These are phyloP conservation scores for Macadamia tetraphylla DNA, from an alignment of 164 flowering plant genomes.

Conservation along the genomic window DNA sequence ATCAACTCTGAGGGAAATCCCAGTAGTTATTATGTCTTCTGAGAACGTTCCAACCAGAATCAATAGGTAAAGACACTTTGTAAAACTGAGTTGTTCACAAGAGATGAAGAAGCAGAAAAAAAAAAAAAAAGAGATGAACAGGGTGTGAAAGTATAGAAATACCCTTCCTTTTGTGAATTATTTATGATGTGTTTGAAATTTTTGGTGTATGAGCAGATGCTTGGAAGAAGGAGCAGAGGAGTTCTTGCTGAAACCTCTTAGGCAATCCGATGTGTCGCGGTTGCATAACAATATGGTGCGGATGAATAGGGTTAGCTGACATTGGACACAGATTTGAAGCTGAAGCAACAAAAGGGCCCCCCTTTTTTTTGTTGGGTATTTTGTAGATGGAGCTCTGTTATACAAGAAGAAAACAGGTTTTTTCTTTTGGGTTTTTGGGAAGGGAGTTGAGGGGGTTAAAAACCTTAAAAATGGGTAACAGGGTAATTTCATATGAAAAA, in stretches of 20 bases:
- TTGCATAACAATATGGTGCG: slow-evolving; percentile 29
- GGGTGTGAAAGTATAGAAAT: neutral
- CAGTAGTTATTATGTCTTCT: slow-evolving; percentile 82
- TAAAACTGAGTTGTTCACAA: no score
- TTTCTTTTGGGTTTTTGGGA: no score
- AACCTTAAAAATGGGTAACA: no score
- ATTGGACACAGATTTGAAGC: no score
- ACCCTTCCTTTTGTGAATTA: neutral
- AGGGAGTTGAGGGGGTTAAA: no score
- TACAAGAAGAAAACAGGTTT: no score
- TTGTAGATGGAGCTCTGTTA: no score
- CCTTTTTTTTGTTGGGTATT: no score
- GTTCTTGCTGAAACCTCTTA: slow-evolving; percentile 66
- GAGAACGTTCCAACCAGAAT: slow-evolving; percentile 68
- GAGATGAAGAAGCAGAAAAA: no score
- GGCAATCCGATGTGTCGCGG: slow-evolving; percentile 49
- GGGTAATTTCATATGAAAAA: no score
- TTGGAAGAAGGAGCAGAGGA: slow-evolving; percentile 69
- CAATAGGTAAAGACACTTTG: slow-evolving; percentile 30
- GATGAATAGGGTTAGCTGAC: neutral
- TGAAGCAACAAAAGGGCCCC: no score
- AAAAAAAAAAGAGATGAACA: no score
- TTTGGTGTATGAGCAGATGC: slow-evolving; percentile 34
- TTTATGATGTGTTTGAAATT: neutral
- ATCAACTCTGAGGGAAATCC: slow-evolving; percentile 53